These are phyloP conservation scores for Fomitopsis pinicola DNA, from an alignment of 1,284 basidiomycete genomes.

Conservation along the genomic window DNA sequence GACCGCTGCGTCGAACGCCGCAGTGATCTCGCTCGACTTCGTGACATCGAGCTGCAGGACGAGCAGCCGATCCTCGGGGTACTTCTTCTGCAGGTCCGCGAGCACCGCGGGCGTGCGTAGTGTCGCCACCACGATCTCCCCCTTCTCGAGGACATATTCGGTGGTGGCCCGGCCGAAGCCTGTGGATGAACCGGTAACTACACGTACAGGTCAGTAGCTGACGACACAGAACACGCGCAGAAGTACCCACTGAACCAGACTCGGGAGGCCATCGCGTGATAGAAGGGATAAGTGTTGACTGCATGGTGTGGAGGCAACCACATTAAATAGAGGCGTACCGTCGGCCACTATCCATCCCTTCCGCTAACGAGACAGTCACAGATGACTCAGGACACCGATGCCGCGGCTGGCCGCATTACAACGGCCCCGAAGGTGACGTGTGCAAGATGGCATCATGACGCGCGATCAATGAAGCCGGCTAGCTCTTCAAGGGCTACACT, in stretches of 20 bases:
- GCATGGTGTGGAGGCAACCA: too few relatives aligned
- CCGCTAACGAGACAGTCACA: too few relatives aligned
- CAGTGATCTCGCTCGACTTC: constrained; percentile 20
- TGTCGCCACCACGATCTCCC: constrained; percentile 28
- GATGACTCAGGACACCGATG: too few relatives aligned
- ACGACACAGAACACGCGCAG: not conserved
- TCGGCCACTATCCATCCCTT: too few relatives aligned
- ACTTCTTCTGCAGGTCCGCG: constrained; percentile 15
- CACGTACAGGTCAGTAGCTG: not conserved
- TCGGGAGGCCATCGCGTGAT: not conserved
- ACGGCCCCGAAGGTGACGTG: too few relatives aligned
- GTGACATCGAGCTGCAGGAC: constrained; percentile 36
- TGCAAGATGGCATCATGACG: too few relatives aligned
- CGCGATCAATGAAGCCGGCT: too few relatives aligned
- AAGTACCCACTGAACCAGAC: not conserved
- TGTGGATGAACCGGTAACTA: constrained; percentile 30
- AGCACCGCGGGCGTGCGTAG: constrained; percentile 25
- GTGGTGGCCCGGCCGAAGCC: constrained; percentile 26
- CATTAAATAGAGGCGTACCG: too few relatives aligned
- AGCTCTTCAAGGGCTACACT: too few relatives aligned
- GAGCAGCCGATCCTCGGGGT: constrained; percentile 25
- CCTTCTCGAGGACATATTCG: constrained; percentile 22
- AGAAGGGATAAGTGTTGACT: too few relatives aligned
- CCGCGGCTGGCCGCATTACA: too few relatives aligned
- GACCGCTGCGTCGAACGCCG: constrained; percentile 30